phyloP scores from a whole-genome alignment of 768 basidiomycete genomes.

The Pisolithus microcarpus region DNA sequence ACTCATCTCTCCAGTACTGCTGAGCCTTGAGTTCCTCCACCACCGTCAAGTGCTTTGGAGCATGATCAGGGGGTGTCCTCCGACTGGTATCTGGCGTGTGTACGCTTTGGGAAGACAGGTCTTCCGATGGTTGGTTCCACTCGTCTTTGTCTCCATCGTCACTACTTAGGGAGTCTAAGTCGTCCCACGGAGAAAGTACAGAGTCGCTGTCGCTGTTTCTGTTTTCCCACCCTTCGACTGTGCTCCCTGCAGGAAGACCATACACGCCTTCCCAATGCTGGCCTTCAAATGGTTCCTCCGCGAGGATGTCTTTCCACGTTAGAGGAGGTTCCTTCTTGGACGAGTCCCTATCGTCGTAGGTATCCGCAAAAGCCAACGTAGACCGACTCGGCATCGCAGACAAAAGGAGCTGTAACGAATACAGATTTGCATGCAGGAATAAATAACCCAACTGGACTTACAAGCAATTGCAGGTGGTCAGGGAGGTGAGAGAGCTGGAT shows the following conservation, averaged over 20 bases:
- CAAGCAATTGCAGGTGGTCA: slow-evolving; percentile 68
- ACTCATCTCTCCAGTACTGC: slow-evolving; percentile 73
- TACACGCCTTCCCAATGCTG: slow-evolving; percentile 81
- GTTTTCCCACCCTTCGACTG: slow-evolving; percentile 36
- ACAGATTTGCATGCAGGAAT: not conserved
- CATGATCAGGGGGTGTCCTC: slow-evolving; percentile 1
- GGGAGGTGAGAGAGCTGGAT: slow-evolving; percentile 52
- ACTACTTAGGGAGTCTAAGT: slow-evolving; percentile 33
- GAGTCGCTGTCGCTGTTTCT: slow-evolving; percentile 54
- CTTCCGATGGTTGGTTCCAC: slow-evolving; percentile 8
- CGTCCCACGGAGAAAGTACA: slow-evolving; percentile 61
- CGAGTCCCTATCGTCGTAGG: slow-evolving; percentile 38
- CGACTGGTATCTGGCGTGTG: not conserved
- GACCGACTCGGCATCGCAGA: slow-evolving; percentile 43
- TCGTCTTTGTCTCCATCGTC: slow-evolving; percentile 3
- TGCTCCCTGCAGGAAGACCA: slow-evolving; percentile 44
- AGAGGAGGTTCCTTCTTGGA: slow-evolving; percentile 30
- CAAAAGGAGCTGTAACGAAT: slow-evolving; percentile 42
- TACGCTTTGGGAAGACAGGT: slow-evolving; percentile 3
- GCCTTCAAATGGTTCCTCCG: slow-evolving; percentile 78
- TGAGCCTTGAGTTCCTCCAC: slow-evolving; percentile 55
- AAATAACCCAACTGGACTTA: slow-evolving; percentile 26
- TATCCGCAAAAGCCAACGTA: slow-evolving; percentile 49
- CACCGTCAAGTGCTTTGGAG: slow-evolving; percentile 34
- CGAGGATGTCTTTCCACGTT: slow-evolving; percentile 75